Evolutionary conservation across 495 filamentous ascomycete species (phyloP), one percentile per base, ranked within the genome.

Genomic region (Daldinia bambusicola): DNA sequence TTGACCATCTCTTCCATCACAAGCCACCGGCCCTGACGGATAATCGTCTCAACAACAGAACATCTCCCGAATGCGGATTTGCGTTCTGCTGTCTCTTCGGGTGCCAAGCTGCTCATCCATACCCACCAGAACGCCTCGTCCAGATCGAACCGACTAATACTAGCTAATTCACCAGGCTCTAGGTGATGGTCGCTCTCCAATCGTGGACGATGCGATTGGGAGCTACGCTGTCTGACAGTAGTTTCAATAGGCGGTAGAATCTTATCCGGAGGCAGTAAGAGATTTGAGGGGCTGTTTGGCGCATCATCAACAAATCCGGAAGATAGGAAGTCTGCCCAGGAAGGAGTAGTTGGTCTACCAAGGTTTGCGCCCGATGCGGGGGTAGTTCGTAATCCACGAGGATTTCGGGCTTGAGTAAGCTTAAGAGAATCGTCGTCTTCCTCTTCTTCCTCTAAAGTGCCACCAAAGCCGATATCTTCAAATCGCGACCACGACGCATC

Each of bases 81-180:
- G 62, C 95, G 88, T 34, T 89, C 84, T 0, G 87, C 79, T 1
- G 93, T 89, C 78, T 99, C 95, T 73, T 99, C 95, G 6, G 88
- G 91, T 2, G 94, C 95, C 76, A 99, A 80, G 84, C 95, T 98
- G 72, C 88, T 95, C 85, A 98, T 98, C 95, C 95, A 99, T 26
- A 98, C 95, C 95, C 95, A 99, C 96, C 96, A 99, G 78, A 99
- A 99, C 0, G 94, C 90, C 76, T 98, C 95, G 75, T 99, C 95
- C 10, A 98, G 82, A 66, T 96, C 91, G 53, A 99, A 87, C 50
- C 86, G 85, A 34, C 86, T 90, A 70, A 98, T 97, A 72, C 93
- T 97, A 26, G 95, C 95, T 50, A 99, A 84, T 84, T 99, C 95
- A 43, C 93, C 95, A 2, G 95, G 96, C 61, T 97, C 93, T 2